Base-by-base conservation (phyloP, 2,329 filamentous ascomycete species). In the Scedosporium apiospermum region DNA sequence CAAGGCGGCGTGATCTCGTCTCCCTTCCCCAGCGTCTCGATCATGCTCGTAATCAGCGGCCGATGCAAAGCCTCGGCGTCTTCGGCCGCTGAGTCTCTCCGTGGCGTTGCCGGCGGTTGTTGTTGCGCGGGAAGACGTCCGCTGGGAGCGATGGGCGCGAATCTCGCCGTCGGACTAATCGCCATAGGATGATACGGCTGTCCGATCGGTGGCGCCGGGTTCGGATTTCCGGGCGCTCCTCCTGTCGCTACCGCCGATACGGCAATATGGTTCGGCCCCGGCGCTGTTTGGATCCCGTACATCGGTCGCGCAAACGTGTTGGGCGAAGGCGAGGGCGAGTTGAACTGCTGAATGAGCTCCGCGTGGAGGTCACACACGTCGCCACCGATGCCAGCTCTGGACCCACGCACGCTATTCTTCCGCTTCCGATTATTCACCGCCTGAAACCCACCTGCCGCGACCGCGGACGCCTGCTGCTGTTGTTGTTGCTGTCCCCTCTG, bases 1-100 rank as follows among this genome's bases (percentile, higher is more conserved):
- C 91, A 96, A 0, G 91, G 90, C 9, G 91, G 92, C n/a, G 85
- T 75, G 58, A 96, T 89, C 5, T 84, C 78, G 62, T 91, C 88
- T 3, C 90, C 90, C 58, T 89, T 87, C 58, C 82, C 79, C 3
- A 96, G 75, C 60, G 86, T 85, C 68, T 96, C 91, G 75, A 93
- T 90, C 64, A 87, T 85, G 46, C 88, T 79, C 9, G 89, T 85
- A 76, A 93, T 90, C 63, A 90, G 79, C 6, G 82, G 68, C 10
- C 78, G 72, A 58, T 79, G 70, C 3, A 68, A 67, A 34, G 74
- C 72, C 4, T 68, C 69, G 6, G 70, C 70, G 38, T 69, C 70
- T 10, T 62, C 61, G 53, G 72, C 65, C 2, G 55, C 63, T 4
- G 66, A 58, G 23, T 73, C 71, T 4, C 67, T 64, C 53, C 74